Base-by-base conservation (phyloP, 345 rosid genomes). In the Balakata baccata region DNA sequence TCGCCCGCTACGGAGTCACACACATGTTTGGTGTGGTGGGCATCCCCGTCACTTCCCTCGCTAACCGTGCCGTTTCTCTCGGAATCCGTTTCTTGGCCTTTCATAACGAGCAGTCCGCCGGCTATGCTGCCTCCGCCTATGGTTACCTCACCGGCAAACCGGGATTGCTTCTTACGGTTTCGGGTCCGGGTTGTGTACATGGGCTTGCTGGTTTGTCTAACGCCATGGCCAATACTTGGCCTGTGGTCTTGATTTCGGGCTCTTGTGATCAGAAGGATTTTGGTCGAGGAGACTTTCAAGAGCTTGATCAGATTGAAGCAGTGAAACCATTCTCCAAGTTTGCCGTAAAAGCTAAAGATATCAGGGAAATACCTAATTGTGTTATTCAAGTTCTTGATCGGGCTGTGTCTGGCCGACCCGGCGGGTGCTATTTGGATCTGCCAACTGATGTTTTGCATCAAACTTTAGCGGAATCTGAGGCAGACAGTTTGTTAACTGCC, bases 81-180 rank as follows among this genome's bases (percentile, higher is more conserved):
- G 99, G 99, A 18, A 79, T 95, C 79, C 96, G 98, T 59, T 92
- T 95, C 87, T 39, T 92, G 71, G 99, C 99, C 70, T 92, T 91
- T 83, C 98, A 92, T 85, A 95, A 95, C 84, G 99, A 95, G 82
- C 99, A 92, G 79, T 91, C 99, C 43, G 99, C 99, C 0, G 99
- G 99, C 1, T 95, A 95, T 77, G 98, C 98, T 54, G 98, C 99
- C 76, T 92, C 98, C 6, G 97, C 97, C 13, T 95, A 89, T 77
- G 98, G 99, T 10, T 92, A 89, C 81, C 96, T 95, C 72, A 91
- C 96, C 0, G 97, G 95, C 54, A 80, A 77, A n/a, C 94, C 97
- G 14, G 98, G 97, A 0, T 72, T 95, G 20, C 96, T 95, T 23
- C 85, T 95, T 20, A 95, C 99, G 0, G 99, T 95, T 46, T 92